Percentiles rank a stretch among this genome's conserved stretches.
Conservation (phyloP, 345 rosid species). For the Draba incana region DNA sequence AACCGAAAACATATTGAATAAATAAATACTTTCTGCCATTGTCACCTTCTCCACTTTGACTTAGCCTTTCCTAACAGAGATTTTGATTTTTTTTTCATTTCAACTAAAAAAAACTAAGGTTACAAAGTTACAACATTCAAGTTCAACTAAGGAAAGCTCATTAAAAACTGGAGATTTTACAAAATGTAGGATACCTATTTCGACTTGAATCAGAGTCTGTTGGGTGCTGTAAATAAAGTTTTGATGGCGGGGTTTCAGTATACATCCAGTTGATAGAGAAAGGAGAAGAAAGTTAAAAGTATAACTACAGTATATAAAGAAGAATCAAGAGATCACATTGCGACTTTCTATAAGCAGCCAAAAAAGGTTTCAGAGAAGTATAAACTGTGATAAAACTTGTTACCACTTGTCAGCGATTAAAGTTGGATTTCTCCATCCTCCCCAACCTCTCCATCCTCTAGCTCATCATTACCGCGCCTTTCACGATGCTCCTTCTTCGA, state of each 20-base stretch:
- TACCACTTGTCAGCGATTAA: conserved; percentile 28
- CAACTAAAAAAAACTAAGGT: too few relatives aligned
- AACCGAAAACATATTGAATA: too few relatives aligned
- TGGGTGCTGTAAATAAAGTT: background rate
- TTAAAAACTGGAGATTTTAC: too few relatives aligned
- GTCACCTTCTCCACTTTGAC: too few relatives aligned
- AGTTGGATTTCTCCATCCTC: conserved; percentile 85
- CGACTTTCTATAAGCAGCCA: background rate
- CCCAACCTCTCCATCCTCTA: conserved; percentile 97
- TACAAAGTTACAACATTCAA: too few relatives aligned
- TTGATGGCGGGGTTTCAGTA: background rate
- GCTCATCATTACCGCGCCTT: conserved; percentile 70
- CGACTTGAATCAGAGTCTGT: too few relatives aligned
- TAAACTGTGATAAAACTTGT: background rate
- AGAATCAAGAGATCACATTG: conserved; percentile 1
- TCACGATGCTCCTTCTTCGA: conserved; percentile 80
- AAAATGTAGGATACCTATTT: too few relatives aligned
- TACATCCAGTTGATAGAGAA: background rate
- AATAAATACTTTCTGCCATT: too few relatives aligned
- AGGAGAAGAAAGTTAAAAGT: background rate
- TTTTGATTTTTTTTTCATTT: too few relatives aligned
- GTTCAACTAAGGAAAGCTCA: too few relatives aligned
- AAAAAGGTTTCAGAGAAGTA: conserved; percentile 1
- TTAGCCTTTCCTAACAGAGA: too few relatives aligned
- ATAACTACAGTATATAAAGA: background rate